These are phyloP conservation scores for Populus hybrid DNA, from an alignment of 441 rosid genomes.

Conservation along the genomic window DNA sequence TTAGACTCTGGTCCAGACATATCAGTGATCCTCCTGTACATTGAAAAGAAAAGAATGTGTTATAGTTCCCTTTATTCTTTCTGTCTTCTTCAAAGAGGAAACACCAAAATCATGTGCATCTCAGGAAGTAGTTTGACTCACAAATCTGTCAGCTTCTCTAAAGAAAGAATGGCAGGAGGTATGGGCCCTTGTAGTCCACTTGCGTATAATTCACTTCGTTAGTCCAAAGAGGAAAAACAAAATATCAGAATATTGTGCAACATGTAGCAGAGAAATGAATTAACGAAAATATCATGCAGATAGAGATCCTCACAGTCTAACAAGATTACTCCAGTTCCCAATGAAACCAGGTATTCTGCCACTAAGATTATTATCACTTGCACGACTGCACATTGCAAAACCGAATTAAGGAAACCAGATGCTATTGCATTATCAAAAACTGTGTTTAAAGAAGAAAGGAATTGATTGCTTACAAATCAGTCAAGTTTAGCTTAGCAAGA, in stretches of 20 bases:
- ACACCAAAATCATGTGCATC: not conserved
- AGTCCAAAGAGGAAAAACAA: not conserved
- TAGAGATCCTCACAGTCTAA: constrained; percentile 1
- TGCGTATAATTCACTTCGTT: constrained; percentile 4
- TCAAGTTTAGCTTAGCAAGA: too few relatives aligned
- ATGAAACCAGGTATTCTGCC: constrained; percentile 10
- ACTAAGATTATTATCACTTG: constrained; percentile 5
- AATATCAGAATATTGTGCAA: not conserved
- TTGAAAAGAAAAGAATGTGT: not conserved
- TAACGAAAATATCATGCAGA: not conserved
- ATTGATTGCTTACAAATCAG: too few relatives aligned
- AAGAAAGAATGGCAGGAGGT: not conserved
- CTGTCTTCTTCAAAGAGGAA: not conserved
- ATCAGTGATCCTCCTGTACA: constrained; percentile 14
- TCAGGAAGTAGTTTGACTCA: not conserved
- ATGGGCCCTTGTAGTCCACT: constrained; percentile 22
- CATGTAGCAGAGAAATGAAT: not conserved
- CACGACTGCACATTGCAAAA: constrained; percentile 8
- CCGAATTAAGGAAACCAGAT: not conserved
- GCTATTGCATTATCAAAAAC: not conserved
- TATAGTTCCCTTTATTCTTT: not conserved
- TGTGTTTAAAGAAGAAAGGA: not conserved
- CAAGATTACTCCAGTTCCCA: not conserved
- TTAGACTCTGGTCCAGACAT: not conserved
- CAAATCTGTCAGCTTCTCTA: not conserved